Evolutionary conservation across 1,284 basidiomycete genomes (phyloP).

Genomic region (Sporisorium scitamineum): DNA sequence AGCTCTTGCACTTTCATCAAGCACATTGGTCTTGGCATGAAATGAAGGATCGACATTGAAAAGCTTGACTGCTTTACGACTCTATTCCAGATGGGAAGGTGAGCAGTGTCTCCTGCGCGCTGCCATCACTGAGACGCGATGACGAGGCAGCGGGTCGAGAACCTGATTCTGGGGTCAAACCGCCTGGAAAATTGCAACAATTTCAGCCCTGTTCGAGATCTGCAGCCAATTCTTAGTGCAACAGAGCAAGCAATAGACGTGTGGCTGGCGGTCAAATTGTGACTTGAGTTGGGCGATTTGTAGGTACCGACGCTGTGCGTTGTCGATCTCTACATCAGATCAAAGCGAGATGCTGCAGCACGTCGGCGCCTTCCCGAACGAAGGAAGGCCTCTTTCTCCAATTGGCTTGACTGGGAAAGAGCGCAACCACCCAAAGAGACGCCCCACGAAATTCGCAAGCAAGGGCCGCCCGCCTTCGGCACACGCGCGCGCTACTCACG

Average conservation of each 20-base stretch:
- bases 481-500: constrained; percentile 1
- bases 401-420: background rate
- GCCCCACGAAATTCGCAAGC: background rate
- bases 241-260: background rate
- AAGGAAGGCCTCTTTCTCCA: background rate
- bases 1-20: background rate
- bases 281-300: background rate
- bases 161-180: background rate
- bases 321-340: background rate
- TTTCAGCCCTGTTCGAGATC: background rate
- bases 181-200: background rate
- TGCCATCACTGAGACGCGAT: too few relatives aligned
- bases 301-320: background rate
- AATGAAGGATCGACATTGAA: background rate
- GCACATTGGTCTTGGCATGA: background rate
- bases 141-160: too few relatives aligned
- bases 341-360: constrained; percentile 3
- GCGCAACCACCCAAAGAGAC: background rate
- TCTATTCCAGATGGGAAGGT: too few relatives aligned
- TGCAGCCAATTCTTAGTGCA: background rate
- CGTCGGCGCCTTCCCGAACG: background rate
- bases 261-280: background rate
- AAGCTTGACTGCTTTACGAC: background rate
- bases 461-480: background rate
- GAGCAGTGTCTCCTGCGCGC: background rate